Base-by-base conservation (phyloP, 1,284 basidiomycete genomes). In the Malassezia dermatis region DNA sequence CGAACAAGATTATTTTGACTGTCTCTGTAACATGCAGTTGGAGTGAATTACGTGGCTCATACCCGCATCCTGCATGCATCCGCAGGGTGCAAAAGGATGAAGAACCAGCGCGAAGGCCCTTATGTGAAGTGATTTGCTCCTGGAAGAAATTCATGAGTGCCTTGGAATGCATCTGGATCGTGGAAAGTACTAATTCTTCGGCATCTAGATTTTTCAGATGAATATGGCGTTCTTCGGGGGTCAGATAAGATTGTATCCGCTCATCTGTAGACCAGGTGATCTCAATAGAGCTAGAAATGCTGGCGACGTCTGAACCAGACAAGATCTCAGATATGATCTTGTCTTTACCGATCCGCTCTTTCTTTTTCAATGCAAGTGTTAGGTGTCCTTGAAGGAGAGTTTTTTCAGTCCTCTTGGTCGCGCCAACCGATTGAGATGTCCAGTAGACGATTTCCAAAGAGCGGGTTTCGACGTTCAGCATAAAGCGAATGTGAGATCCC, bases 361-460 rank as follows among this genome's bases (percentile, higher is more conserved):
- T 19, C 2, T 27, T 35, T 21, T 46, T 27, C 13, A 56, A 15
- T 12, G 30, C 12, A 19, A 56, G 48, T 13, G 10, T 21, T n/a
- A 56, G n/a, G 4, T 24, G 26, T 15, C 54, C 54, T 13, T 46
- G 34, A 28, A 56, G 35, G 6, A 48, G 27, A 19, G 24, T 26
- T 30, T 37, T 21, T 4, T 35, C 27, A 12, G 21, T 47, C 1
- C 35, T 54, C 11, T 24, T 17, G 4, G 17, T 30, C 5, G n/a
- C 26, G 2, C 31, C 26, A 4, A n/a, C 19, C 2, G 31, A 15
- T 8, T 51, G 40, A 2, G 39, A 27, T 8, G 19, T 37, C 67
- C 67, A 69, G 53, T 69, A 69, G 26, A 55, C 43, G 13, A 69
- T 31, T 1, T 57, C 60, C 10, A 71, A 51, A 28, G 54, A 48